These are phyloP conservation scores for Vitis hybrid DNA, from an alignment of 177 flowering plant species.

Conservation along the genomic window DNA sequence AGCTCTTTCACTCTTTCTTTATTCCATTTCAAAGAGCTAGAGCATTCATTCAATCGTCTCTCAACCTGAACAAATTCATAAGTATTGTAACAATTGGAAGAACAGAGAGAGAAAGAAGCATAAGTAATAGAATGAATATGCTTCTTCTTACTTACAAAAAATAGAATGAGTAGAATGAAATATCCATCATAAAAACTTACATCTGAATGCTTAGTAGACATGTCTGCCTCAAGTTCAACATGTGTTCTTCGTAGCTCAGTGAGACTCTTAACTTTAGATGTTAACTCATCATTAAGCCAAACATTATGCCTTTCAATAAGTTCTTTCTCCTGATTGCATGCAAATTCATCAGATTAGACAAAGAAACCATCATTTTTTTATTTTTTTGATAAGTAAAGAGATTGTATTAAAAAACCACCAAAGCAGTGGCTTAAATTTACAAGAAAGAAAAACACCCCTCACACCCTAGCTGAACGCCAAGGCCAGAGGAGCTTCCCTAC, in stretches of 20 bases:
- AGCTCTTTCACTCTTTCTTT: slow-evolving; percentile 71
- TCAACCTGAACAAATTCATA: slow-evolving; percentile 45
- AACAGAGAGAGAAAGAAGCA: not conserved
- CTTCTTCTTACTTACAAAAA: not conserved
- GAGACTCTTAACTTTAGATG: slow-evolving; percentile 52
- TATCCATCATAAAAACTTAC: slow-evolving; percentile 32
- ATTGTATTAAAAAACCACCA: too few relatives aligned
- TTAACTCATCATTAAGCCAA: slow-evolving; percentile 91
- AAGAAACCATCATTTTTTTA: not conserved
- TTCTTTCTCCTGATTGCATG: slow-evolving; percentile 76
- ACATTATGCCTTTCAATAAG: slow-evolving; percentile 81
- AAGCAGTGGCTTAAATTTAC: too few relatives aligned
- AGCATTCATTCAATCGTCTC: slow-evolving; percentile 56
- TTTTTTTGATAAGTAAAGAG: too few relatives aligned
- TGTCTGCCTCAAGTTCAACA: slow-evolving; percentile 71
- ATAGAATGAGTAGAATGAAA: not conserved
- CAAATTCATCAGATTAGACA: slow-evolving; percentile 15
- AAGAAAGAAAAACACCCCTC: too few relatives aligned
- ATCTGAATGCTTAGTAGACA: slow-evolving; percentile 73
- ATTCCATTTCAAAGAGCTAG: slow-evolving; percentile 59
- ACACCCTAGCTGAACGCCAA: too few relatives aligned
- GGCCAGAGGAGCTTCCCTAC: too few relatives aligned
- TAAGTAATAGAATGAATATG: not conserved
- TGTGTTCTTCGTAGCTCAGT: slow-evolving; percentile 53
- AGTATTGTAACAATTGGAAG: not conserved